Evolutionary conservation across 2,329 filamentous ascomycete genomes (phyloP).

Genomic region (Penicillium sp.): DNA sequence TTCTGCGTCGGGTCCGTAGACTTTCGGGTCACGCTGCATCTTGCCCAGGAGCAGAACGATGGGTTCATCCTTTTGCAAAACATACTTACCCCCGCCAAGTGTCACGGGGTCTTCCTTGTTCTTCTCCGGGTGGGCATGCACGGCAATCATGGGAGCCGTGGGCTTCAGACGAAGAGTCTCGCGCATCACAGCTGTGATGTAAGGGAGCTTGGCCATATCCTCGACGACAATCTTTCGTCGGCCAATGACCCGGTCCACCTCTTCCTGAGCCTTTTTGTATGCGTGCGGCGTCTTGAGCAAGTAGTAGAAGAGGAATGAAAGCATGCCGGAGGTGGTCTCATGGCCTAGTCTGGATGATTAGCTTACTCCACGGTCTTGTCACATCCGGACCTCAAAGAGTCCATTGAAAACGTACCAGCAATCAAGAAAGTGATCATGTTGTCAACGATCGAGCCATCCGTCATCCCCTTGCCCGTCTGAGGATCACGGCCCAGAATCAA

Average conservation of each 20-base stretch:
- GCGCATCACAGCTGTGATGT: constrained; percentile 58
- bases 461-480: constrained; percentile 60
- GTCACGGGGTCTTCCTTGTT: constrained; percentile 39
- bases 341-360: constrained; percentile 42
- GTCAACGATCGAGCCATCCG: constrained; percentile 57
- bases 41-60: constrained; percentile 48
- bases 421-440: constrained; percentile 70
- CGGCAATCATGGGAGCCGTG: constrained; percentile 50
- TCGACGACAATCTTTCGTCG: constrained; percentile 52
- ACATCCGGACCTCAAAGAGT: too few relatives aligned
- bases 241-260: constrained; percentile 62
- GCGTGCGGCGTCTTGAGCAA: constrained; percentile 57
- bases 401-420: constrained; percentile 42
- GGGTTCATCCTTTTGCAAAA: constrained; percentile 48
- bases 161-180: constrained; percentile 59
- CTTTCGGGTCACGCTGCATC: constrained; percentile 56
- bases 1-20: constrained; percentile 60
- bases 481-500: constrained; percentile 65
- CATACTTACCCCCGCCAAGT: constrained; percentile 57
- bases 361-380: too few relatives aligned
- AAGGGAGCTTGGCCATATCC: constrained; percentile 59
- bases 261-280: constrained; percentile 58
- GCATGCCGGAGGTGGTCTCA: constrained; percentile 63
- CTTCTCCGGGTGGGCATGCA: constrained; percentile 45
- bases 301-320: constrained; percentile 61